These are phyloP conservation scores for Morella rubra DNA, from an alignment of 306 rosid genomes.

Conservation along the genomic window DNA sequence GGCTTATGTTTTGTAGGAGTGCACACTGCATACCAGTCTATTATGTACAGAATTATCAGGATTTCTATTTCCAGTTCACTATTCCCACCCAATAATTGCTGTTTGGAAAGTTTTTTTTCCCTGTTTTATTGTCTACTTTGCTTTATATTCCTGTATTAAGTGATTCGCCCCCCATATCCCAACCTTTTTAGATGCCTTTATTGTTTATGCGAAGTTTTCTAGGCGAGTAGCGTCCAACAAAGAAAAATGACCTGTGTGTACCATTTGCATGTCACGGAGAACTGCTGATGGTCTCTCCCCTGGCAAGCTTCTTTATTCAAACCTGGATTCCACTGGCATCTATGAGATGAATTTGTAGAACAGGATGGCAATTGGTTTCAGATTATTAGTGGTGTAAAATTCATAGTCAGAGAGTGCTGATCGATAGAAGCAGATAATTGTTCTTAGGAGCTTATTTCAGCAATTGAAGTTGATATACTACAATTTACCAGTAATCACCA, in stretches of 20 bases:
- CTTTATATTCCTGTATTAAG: not conserved
- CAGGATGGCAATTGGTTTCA: not conserved
- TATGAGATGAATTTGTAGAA: not conserved
- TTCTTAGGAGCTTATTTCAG: not conserved
- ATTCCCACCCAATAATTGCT: not conserved
- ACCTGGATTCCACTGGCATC: no score
- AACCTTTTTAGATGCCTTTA: no score
- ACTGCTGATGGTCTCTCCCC: no score
- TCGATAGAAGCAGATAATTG: not conserved
- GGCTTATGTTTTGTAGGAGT: conserved; percentile 12
- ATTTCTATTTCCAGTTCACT: not conserved
- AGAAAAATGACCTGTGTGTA: no score
- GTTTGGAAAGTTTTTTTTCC: not conserved
- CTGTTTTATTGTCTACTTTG: not conserved
- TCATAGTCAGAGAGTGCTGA: not conserved
- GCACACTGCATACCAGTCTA: not conserved
- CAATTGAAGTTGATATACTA: not conserved
- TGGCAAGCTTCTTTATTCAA: no score
- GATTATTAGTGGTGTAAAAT: not conserved
- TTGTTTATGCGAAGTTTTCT: no score
- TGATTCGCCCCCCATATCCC: not conserved
- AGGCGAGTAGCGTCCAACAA: no score
- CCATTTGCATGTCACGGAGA: no score
- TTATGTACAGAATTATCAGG: conserved; percentile 14
- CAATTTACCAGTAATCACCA: conserved; percentile 67